A percentile compares a stretch with the other conserved stretches of the same genome.
Evolutionary conservation across 805 yeast species (phyloP).

Genomic region (Scheffersomyces lignosus): DNA sequence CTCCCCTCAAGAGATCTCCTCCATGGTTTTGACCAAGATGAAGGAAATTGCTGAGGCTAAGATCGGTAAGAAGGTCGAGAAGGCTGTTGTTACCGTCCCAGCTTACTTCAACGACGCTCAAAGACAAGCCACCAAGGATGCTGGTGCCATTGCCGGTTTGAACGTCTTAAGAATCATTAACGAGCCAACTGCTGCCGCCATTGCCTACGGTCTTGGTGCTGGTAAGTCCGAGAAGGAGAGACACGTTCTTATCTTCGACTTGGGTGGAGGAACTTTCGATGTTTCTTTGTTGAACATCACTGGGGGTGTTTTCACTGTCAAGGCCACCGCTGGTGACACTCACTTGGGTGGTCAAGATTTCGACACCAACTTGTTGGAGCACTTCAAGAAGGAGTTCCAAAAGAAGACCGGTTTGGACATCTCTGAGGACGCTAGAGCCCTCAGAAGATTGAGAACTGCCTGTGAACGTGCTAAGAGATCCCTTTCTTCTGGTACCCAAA

Average conservation of each 20-base stretch:
- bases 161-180: slow-evolving; percentile 49
- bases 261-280: slow-evolving; percentile 99
- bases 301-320: slow-evolving; percentile 95
- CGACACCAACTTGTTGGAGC: slow-evolving; percentile 50
- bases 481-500: slow-evolving; percentile 49
- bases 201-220: slow-evolving; percentile 88
- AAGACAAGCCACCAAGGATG: slow-evolving; percentile 53
- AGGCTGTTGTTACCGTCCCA: slow-evolving; percentile 51
- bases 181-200: slow-evolving; percentile 88
- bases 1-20: slow-evolving; percentile 50
- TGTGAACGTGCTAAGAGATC: slow-evolving; percentile 56
- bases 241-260: slow-evolving; percentile 86
- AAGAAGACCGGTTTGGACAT: slow-evolving; percentile 48
- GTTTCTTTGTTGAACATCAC: slow-evolving; percentile 88
- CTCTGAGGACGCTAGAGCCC: slow-evolving; percentile 49
- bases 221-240: slow-evolving; percentile 56
- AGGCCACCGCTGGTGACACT: slow-evolving; percentile 73
- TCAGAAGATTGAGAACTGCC: slow-evolving; percentile 53
- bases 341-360: slow-evolving; percentile 55
- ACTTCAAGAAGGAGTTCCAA: slow-evolving; percentile 47
- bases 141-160: slow-evolving; percentile 52
- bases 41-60: slow-evolving; percentile 82
- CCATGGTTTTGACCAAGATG: slow-evolving; percentile 52
- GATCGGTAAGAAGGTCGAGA: slow-evolving; percentile 74
- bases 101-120: slow-evolving; percentile 53